Percentiles rank a stretch among this genome's conserved stretches.
phyloP scores from a whole-genome alignment of 495 filamentous ascomycete genomes.

The Filosporella fistucella region DNA sequence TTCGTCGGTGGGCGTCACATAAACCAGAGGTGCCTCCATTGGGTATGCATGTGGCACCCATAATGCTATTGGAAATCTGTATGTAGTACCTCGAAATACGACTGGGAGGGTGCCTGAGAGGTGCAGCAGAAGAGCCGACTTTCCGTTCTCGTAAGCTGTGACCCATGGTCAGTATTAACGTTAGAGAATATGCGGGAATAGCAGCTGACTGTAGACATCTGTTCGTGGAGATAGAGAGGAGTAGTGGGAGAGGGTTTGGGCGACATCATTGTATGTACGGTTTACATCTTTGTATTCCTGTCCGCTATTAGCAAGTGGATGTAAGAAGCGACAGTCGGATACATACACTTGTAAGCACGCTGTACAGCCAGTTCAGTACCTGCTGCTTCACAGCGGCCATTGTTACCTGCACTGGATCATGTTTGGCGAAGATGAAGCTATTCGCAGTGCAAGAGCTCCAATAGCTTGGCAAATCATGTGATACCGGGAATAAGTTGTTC shows the following conservation, averaged over 20 bases:
- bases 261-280: constrained; percentile 88
- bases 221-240: constrained; percentile 85
- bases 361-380: constrained; percentile 92
- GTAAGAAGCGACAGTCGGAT: background rate
- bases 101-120: constrained; percentile 85
- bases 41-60: constrained; percentile 97
- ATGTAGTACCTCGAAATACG: constrained; percentile 79
- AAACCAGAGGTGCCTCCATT: constrained; percentile 74
- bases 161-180: constrained; percentile 8
- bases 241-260: constrained; percentile 73
- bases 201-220: constrained; percentile 80
- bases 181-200: background rate
- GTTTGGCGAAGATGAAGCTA: constrained; percentile 8
- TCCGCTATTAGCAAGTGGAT: background rate
- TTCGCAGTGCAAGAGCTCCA: too few relatives aligned
- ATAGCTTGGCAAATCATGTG: too few relatives aligned
- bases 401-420: constrained; percentile 13
- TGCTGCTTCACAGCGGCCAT: constrained; percentile 83
- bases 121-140: constrained; percentile 80
- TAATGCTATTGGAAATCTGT: constrained; percentile 86
- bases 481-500: too few relatives aligned
- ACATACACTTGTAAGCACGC: constrained; percentile 73
- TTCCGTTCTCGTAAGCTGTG: constrained; percentile 83
- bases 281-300: constrained; percentile 93
- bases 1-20: constrained; percentile 80